Evolutionary conservation across 2,329 filamentous ascomycete species (phyloP).

Genomic region (Trichoderma simmonsii): DNA sequence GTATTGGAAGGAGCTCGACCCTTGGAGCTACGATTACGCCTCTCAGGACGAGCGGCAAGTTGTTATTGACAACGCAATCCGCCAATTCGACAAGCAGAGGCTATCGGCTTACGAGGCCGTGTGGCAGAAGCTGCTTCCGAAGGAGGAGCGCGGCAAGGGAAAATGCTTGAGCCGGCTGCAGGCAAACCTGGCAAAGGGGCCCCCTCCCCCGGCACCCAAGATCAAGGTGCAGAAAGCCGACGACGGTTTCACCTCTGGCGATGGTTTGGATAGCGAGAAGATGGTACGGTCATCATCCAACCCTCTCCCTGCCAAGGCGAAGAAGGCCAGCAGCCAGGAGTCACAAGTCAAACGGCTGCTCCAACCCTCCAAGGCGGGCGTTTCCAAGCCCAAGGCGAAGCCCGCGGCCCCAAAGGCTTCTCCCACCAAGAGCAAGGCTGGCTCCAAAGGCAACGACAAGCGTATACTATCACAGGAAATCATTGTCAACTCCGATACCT

Average conservation of each 20-base stretch:
- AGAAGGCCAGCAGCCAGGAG: constrained; percentile 52
- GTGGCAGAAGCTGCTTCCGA: constrained; percentile 60
- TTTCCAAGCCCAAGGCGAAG: constrained; percentile 30
- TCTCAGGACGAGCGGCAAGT: constrained; percentile 53
- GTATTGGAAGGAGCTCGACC: constrained; percentile 62
- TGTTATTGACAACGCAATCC: constrained; percentile 60
- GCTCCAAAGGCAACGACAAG: constrained; percentile 37
- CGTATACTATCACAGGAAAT: constrained; percentile 54
- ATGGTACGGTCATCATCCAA: constrained; percentile 53
- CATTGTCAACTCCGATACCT: constrained; percentile 54
- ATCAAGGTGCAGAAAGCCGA: constrained; percentile 51
- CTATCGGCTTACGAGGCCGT: constrained; percentile 54
- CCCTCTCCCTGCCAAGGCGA: constrained; percentile 49
- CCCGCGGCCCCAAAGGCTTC: constrained; percentile 32
- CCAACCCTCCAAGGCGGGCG: constrained; percentile 29
- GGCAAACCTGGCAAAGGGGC: constrained; percentile 53
- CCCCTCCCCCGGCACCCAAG: constrained; percentile 46
- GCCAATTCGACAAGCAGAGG: constrained; percentile 57
- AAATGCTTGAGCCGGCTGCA: constrained; percentile 61
- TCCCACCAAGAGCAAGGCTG: constrained; percentile 41
- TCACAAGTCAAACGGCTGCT: constrained; percentile 56
- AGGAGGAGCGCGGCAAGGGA: constrained; percentile 55
- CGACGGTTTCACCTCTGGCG: constrained; percentile 41
- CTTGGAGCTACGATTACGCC: constrained; percentile 59
- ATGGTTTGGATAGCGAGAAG: constrained; percentile 37